phyloP scores from a whole-genome alignment of 176 grass and related monocot species.

The Lolium multiflorum region DNA sequence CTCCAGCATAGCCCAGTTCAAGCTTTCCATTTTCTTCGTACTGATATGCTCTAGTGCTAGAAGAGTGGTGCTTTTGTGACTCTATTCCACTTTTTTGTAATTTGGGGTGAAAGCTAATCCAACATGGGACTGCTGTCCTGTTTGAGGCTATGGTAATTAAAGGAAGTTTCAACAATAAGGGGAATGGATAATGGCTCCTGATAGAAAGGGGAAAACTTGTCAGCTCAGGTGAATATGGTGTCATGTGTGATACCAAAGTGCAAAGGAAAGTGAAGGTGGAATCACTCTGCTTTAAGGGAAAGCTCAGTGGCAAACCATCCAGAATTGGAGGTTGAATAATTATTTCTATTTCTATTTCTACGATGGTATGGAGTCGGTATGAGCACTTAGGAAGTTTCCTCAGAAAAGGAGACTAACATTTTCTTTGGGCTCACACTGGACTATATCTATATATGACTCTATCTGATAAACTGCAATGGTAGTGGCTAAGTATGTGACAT shows the following conservation, averaged over 20 bases:
- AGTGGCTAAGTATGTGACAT: neutral
- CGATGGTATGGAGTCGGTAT: neutral
- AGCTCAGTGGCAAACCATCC: conserved; percentile 15
- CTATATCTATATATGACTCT: neutral
- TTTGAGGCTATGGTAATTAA: conserved; percentile 23
- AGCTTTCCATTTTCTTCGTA: neutral
- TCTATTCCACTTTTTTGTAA: conserved; percentile 16
- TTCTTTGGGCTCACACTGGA: conserved; percentile 37
- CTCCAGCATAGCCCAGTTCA: neutral
- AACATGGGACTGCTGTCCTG: neutral
- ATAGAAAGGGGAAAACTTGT: neutral
- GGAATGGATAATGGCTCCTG: neutral
- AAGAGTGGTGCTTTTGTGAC: neutral
- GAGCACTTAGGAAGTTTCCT: neutral
- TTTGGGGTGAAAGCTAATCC: conserved; percentile 24
- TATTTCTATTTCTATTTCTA: neutral
- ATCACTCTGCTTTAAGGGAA: conserved; percentile 32
- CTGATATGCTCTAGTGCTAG: neutral
- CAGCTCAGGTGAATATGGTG: conserved; percentile 30
- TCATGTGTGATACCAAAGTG: conserved; percentile 23
- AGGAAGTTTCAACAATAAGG: neutral
- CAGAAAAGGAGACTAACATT: neutral
- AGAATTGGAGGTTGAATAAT: conserved; percentile 20
- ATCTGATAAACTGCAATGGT: conserved; percentile 12
- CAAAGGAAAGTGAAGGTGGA: conserved; percentile 24